Evolutionary conservation across 805 yeast species (phyloP), one percentile per base, ranked within the genome.

Genomic region (Metschnikowia chrysomelidarum): DNA sequence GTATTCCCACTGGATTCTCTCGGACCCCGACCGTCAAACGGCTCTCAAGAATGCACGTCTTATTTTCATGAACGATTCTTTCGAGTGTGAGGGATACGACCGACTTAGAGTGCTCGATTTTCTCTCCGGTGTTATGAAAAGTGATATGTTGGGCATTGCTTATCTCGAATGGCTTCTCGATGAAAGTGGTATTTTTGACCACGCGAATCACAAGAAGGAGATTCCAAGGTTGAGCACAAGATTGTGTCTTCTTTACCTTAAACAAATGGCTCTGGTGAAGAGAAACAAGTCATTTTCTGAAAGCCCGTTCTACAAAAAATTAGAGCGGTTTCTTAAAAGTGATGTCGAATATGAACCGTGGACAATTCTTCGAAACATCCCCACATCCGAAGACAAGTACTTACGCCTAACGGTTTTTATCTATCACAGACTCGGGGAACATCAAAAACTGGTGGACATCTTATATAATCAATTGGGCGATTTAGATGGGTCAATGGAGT

Each of bases 31-130:
- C 1, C 12, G 7, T 9, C 35, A 27, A 7, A n/a, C 15, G 7
- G 37, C 16, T 18, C 27, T 22, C 13, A 41, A 31, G 26, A 9
- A 38, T 51, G 74, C 74, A 22, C 47, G 56, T 36, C 41, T 62
- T 14, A 66, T 91, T 0, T 88, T 88, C 46, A 68, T 86, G 70
- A 78, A 75, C 38, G 82, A 81, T 34, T 66, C 83, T 0, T 69
- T 73, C 9, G 77, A 76, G 44, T 72, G 84, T 39, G 80, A 77
- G 40, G 62, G 75, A 10, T 71, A 81, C 34, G 74, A 84, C 43
- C 70, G 72, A 31, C 43, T 59, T 16, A 61, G 69, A 44, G 78
- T 87, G 0, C 61, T 80, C 30, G 69, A 74, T 1, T 82, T 63
- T 50, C 55, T 85, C n/a, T 41, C 57, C 7, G 35, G 50, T 10